Conservation (phyloP, 495 filamentous ascomycete genomes). For the Niebla homalea region DNA sequence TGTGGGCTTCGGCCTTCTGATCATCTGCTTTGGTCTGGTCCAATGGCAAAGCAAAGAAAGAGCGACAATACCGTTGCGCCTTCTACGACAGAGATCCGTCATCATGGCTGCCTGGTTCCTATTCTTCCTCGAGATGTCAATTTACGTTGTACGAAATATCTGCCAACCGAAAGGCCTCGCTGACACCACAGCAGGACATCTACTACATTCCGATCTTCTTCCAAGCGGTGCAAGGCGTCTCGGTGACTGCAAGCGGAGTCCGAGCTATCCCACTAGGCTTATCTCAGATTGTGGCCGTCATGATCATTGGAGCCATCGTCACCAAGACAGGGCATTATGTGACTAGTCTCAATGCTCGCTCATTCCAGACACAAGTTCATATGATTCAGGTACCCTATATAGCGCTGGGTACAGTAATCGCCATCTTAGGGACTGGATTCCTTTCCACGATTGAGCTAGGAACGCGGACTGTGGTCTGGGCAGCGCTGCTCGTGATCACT, state of each 20-base stretch:
- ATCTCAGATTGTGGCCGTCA: conserved; percentile 21
- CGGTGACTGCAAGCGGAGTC: conserved; percentile 37
- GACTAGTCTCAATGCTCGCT: conserved; percentile 39
- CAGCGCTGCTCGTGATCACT: conserved; percentile 42
- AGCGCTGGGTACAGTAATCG: conserved; percentile 38
- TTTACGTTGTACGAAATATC: background rate
- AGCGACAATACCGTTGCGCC: conserved; percentile 16
- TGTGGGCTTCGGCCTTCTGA: conserved; percentile 20
- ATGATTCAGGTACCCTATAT: conserved; percentile 22
- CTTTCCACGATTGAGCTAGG: conserved; percentile 36
- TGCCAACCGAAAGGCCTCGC: background rate
- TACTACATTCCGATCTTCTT: conserved; percentile 53
- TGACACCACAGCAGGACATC: background rate
- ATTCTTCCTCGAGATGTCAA: conserved; percentile 16
- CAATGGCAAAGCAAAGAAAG: conserved; percentile 18
- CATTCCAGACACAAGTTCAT: conserved; percentile 21
- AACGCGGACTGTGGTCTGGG: conserved; percentile 36
- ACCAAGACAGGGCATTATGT: conserved; percentile 24
- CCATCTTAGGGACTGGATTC: conserved; percentile 42
- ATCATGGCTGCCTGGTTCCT: conserved; percentile 31
- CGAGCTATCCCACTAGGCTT: conserved; percentile 38
- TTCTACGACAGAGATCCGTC: conserved; percentile 22
- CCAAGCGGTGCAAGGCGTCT: conserved; percentile 33
- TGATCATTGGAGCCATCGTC: conserved; percentile 23
- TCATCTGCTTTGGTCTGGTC: conserved; percentile 15